These are phyloP conservation scores for Juncus effusus DNA, from an alignment of 176 grass and related monocot species.

Conservation along the genomic window DNA sequence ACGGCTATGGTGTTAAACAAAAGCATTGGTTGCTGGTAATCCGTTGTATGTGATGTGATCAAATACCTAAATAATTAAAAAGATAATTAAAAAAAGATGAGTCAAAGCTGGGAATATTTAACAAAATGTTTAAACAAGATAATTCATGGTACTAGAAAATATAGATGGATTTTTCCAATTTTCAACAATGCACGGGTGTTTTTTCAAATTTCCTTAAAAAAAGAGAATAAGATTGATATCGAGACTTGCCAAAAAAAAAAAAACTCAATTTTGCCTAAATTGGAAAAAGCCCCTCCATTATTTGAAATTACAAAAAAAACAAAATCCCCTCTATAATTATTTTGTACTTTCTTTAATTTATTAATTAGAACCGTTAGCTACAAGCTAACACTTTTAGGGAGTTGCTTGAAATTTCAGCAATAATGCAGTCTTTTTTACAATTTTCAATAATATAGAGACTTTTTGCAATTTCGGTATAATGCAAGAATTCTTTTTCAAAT, in stretches of 20 bases:
- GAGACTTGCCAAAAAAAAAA: not conserved
- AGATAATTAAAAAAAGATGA: not conserved
- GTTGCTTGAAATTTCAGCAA: too few species aligned
- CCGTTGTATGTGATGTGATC: slow-evolving; percentile 41
- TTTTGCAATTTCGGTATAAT: too few species aligned
- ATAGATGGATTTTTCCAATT: slow-evolving; percentile 3
- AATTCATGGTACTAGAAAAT: not conserved
- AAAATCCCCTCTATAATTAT: not conserved
- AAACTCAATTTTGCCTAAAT: not conserved
- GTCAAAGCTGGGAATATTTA: not conserved
- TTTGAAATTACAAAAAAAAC: not conserved
- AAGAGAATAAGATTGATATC: too few species aligned
- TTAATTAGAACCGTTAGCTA: not conserved
- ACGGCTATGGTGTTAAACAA: slow-evolving; percentile 36
- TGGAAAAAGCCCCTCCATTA: not conserved
- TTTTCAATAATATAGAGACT: too few species aligned
- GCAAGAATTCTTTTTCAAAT: too few species aligned
- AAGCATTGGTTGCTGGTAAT: slow-evolving; percentile 37
- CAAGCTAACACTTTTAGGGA: not conserved
- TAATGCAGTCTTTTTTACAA: too few species aligned
- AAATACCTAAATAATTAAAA: slow-evolving; percentile 26
- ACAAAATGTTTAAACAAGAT: slow-evolving; percentile 3
- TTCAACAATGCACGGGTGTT: not conserved
- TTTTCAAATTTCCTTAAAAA: too few species aligned
- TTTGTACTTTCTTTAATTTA: not conserved